phyloP scores from a whole-genome alignment of 257 asterid species.

The Coffea eugenioides region DNA sequence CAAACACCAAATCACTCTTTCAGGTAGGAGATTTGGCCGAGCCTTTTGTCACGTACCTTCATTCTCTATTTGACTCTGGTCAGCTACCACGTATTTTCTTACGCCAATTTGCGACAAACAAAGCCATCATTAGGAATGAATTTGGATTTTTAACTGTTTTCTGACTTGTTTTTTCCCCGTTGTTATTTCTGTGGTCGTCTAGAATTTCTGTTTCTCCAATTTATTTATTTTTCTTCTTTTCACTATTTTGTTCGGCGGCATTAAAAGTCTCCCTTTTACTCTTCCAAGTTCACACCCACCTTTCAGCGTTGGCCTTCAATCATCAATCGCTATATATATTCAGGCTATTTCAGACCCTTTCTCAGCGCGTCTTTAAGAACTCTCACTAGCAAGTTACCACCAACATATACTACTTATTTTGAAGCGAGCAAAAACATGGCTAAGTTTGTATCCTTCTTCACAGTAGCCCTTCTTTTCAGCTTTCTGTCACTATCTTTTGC shows the following conservation, averaged over 20 bases:
- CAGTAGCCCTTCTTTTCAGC: constrained; percentile 42
- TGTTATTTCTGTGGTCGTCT: neutral
- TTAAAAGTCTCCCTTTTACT: constrained; percentile 22
- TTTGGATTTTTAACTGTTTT: neutral
- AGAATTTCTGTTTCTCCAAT: too few species aligned
- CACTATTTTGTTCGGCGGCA: constrained; percentile 4
- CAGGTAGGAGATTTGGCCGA: neutral
- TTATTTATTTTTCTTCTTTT: neutral
- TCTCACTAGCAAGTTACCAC: neutral
- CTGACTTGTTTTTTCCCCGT: neutral
- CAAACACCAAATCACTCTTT: neutral
- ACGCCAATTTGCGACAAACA: neutral
- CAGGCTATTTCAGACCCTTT: neutral
- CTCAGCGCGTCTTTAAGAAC: neutral
- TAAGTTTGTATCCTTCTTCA: constrained; percentile 34
- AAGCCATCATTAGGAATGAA: neutral
- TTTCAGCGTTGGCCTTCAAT: neutral
- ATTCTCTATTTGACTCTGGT: neutral
- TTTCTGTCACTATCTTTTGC: constrained; percentile 34
- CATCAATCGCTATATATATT: constrained; percentile 13
- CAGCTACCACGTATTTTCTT: neutral
- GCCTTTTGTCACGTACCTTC: neutral
- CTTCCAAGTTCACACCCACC: constrained; percentile 18
- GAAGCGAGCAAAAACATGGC: constrained; percentile 32
- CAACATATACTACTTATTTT: neutral